A percentile compares a stretch with the other conserved stretches of the same genome.
phyloP scores from a whole-genome alignment of 139 green algal species.

The Mychonastes homosphaera region DNA sequence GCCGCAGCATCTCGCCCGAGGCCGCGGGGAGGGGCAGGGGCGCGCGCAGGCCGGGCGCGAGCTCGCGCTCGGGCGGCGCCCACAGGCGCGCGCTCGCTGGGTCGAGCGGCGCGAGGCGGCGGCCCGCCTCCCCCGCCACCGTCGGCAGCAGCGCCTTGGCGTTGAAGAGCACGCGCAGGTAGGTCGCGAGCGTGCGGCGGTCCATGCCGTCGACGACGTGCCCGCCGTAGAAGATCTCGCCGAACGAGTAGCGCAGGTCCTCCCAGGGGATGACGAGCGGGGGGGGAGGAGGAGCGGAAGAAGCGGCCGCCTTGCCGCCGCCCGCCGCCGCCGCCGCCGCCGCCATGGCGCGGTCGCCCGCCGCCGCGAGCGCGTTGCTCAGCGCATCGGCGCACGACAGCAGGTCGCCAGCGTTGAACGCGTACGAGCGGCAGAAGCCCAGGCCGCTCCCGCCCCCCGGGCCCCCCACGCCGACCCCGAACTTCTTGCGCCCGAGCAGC shows the following conservation, averaged over 20 bases:
- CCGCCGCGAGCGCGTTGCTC: conserved; percentile 75
- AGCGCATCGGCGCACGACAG: conserved; percentile 75
- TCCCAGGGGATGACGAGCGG: conserved; percentile 68
- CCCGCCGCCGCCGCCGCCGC: too few species aligned
- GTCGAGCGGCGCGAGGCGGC: too few species aligned
- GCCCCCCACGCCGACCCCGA: conserved; percentile 66
- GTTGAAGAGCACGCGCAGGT: conserved; percentile 43
- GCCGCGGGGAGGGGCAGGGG: conserved; percentile 48
- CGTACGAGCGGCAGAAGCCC: conserved; percentile 80
- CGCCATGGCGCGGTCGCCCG: too few species aligned
- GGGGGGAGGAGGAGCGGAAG: too few species aligned
- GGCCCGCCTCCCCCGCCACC: too few species aligned
- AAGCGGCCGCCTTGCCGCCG: too few species aligned
- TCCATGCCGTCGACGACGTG: conserved; percentile 83
- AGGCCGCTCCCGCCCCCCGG: conserved; percentile 61
- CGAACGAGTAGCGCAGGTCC: conserved; percentile 82
- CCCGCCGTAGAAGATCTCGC: conserved; percentile 79
- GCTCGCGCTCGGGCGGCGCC: conserved; percentile 45
- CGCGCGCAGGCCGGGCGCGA: conserved; percentile 67
- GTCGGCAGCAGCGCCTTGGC: too few species aligned
- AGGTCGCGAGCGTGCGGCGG: conserved; percentile 70
- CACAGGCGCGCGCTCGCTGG: conserved; percentile 30
- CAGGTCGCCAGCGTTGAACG: conserved; percentile 82
- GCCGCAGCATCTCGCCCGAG: conserved; percentile 54
- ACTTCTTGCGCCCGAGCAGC: conserved; percentile 81